Conservation (phyloP, 2,329 filamentous ascomycete genomes). For the Fusarium brachygibbosum region DNA sequence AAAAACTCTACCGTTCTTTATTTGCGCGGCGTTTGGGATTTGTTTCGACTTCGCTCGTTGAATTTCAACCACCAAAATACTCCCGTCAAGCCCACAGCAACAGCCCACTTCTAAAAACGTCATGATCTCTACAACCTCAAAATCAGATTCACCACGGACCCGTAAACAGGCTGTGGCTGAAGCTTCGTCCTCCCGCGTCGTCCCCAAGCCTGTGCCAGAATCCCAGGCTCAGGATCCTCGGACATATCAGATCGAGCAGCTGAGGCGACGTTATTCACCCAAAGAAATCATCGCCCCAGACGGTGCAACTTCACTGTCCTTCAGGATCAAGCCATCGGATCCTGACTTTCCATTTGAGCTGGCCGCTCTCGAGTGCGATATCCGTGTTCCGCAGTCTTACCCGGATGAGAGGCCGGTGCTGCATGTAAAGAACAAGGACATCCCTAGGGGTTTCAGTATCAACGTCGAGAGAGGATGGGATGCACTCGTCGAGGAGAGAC, state of each 20-base stretch:
- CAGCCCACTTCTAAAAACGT: slow-evolving; percentile 17
- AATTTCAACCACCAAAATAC: slow-evolving; percentile 9
- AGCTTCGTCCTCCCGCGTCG: slow-evolving; percentile 63
- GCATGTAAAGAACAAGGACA: slow-evolving; percentile 75
- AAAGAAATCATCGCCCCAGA: slow-evolving; percentile 59
- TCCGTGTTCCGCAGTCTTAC: slow-evolving; percentile 75
- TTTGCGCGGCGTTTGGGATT: slow-evolving; percentile 28
- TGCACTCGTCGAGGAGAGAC: slow-evolving; percentile 68
- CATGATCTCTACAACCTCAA: slow-evolving; percentile 57
- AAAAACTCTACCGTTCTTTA: neutral
- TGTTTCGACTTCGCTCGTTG: slow-evolving; percentile 11
- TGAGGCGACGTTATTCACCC: slow-evolving; percentile 74
- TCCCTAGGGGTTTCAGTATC: slow-evolving; percentile 78
- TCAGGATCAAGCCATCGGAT: slow-evolving; percentile 79
- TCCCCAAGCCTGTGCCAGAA: slow-evolving; percentile 75
- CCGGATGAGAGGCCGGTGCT: slow-evolving; percentile 71
- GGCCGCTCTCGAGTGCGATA: slow-evolving; percentile 74
- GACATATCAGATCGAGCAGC: slow-evolving; percentile 80
- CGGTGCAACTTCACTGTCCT: slow-evolving; percentile 69
- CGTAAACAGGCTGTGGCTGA: slow-evolving; percentile 63
- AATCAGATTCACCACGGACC: slow-evolving; percentile 50
- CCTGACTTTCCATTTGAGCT: slow-evolving; percentile 88
- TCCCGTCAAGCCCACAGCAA: slow-evolving; percentile 13
- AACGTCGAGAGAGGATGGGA: slow-evolving; percentile 84
- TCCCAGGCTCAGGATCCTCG: slow-evolving; percentile 76